Conservation (phyloP, 129 eudicot genomes). For the Flaveria trinervia region DNA sequence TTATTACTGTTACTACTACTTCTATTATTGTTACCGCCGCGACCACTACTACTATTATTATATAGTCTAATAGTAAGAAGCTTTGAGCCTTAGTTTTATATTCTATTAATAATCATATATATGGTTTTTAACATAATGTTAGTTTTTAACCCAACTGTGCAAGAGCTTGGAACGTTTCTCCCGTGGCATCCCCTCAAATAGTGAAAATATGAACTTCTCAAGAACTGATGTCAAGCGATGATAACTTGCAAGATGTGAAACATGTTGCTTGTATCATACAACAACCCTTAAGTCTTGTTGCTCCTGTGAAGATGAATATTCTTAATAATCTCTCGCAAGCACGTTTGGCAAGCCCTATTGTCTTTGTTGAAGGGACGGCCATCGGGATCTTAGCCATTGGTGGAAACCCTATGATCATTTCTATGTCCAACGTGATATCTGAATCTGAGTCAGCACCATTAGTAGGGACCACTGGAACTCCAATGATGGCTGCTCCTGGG, state of each 20-base stretch:
- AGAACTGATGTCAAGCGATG: no score
- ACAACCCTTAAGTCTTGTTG: constrained; percentile 47
- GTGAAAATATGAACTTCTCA: no score
- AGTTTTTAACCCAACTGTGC: constrained; percentile 19
- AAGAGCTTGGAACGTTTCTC: constrained; percentile 67
- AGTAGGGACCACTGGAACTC: constrained; percentile 23
- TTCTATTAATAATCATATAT: background rate
- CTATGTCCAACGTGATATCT: constrained; percentile 70
- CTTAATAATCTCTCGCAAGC: constrained; percentile 67
- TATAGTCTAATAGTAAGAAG: no score
- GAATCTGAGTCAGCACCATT: constrained; percentile 53
- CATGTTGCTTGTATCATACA: no score
- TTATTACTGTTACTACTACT: no score
- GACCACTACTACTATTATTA: no score
- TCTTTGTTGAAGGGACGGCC: background rate
- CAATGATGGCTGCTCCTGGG: constrained; percentile 70
- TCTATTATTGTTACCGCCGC: no score
- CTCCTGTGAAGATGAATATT: constrained; percentile 53
- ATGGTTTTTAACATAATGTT: background rate
- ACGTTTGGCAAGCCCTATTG: constrained; percentile 40
- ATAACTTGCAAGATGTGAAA: no score
- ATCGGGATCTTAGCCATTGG: constrained; percentile 58
- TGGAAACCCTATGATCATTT: constrained; percentile 44
- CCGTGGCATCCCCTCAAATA: no score
- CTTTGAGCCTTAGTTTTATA: background rate